Percentiles rank a stretch among this genome's conserved stretches.
Conservation (phyloP, 305 asterid species). For the Fraxinus sp. region DNA sequence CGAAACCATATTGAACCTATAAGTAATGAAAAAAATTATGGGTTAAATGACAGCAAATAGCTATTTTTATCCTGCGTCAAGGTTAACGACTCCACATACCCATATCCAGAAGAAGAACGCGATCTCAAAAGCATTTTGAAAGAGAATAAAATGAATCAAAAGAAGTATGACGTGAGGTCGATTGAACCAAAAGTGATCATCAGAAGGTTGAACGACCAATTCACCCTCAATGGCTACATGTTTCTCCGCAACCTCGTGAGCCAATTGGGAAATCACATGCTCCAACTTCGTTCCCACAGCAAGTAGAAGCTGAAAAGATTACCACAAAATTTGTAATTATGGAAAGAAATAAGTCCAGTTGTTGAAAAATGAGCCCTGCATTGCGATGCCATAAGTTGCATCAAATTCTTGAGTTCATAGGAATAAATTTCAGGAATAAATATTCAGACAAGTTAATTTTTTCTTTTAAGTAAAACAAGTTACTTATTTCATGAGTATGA, state of each 20-base stretch:
- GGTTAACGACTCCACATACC: conserved; percentile 43
- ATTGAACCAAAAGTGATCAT: conserved; percentile 85
- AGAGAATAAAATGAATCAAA: conserved; percentile 85
- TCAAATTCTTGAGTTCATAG: neutral
- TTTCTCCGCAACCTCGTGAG: conserved; percentile 90
- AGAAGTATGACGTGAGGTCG: conserved; percentile 73
- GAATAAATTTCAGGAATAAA: neutral
- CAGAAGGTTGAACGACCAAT: conserved; percentile 78
- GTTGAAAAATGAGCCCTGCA: neutral
- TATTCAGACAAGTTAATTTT: neutral
- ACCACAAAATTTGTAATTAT: neutral
- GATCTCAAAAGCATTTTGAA: conserved; percentile 95
- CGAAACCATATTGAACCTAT: conserved; percentile 78
- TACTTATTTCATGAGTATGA: neutral
- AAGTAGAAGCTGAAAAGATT: conserved; percentile 56
- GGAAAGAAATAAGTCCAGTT: neutral
- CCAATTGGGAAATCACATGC: conserved; percentile 77
- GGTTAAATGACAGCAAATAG: neutral
- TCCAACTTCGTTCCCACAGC: conserved; percentile 92
- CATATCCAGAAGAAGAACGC: conserved; percentile 98
- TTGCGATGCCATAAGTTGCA: neutral
- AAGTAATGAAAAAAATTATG: neutral
- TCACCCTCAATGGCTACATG: conserved; percentile 90
- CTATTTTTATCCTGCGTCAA: neutral
- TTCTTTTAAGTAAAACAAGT: neutral